These are phyloP conservation scores for Naganishia vaughanmartiniae DNA, from an alignment of 768 basidiomycete species.

Conservation along the genomic window DNA sequence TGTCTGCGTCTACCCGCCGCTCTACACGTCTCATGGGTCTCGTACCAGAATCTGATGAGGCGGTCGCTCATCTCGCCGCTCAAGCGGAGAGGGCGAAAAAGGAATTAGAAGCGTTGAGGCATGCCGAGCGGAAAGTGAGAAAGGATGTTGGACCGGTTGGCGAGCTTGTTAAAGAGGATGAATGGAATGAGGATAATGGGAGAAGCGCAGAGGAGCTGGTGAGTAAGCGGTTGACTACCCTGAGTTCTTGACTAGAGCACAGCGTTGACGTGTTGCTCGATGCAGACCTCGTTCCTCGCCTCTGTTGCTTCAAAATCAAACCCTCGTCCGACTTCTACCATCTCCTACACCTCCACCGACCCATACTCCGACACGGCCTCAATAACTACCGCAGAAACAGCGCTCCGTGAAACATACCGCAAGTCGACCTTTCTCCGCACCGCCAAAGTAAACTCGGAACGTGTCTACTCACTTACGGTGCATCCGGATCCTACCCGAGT, in stretches of 20 bases:
- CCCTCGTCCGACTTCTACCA: constrained; percentile 17
- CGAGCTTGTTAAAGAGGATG: constrained; percentile 26
- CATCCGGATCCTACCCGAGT: constrained; percentile 52
- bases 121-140: constrained; percentile 20
- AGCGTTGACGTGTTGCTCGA: neutral
- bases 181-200: constrained; percentile 14
- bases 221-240: neutral
- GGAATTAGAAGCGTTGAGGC: constrained; percentile 4
- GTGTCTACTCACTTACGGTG: constrained; percentile 53
- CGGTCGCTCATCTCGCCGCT: constrained; percentile 1
- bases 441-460: constrained; percentile 51
- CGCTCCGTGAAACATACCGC: constrained; percentile 43
- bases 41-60: constrained; percentile 6
- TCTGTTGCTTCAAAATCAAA: constrained; percentile 29
- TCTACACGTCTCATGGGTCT: constrained; percentile 12
- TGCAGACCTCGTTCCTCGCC: constrained; percentile 34
- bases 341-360: constrained; percentile 29
- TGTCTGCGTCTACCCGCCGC: neutral
- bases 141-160: constrained; percentile 10
- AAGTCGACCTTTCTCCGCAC: constrained; percentile 42
- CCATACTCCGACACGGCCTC: constrained; percentile 32
- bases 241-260: neutral
- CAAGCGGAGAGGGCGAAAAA: constrained; percentile 5
- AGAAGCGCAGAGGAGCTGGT: constrained; percentile 20
- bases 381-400: constrained; percentile 31